Evolutionary conservation across 1,284 basidiomycete species (phyloP).

Genomic region (Cryptococcus sp.): DNA sequence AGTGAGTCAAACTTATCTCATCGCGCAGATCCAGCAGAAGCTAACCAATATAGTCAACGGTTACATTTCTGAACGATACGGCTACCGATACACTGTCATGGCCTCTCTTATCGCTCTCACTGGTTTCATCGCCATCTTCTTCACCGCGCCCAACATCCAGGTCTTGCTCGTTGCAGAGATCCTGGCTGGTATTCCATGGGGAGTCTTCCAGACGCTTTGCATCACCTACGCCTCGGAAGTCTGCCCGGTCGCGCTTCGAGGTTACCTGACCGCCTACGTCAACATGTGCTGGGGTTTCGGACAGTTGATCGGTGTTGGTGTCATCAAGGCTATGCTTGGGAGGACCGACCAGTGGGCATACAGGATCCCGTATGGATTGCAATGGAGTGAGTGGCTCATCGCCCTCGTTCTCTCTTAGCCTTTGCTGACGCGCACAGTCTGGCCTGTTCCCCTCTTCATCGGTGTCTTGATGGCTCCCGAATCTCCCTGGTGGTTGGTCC

Average conservation of each 20-base stretch:
- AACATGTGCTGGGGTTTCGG: slow-evolving; percentile 42
- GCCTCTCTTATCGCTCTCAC: slow-evolving; percentile 15
- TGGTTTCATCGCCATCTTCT: slow-evolving; percentile 36
- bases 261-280: slow-evolving; percentile 41
- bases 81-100: slow-evolving; percentile 40
- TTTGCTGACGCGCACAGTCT: slow-evolving; percentile 6
- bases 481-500: slow-evolving; percentile 32
- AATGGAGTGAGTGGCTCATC: slow-evolving; percentile 11
- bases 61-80: slow-evolving; percentile 43
- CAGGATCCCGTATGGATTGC: slow-evolving; percentile 38
- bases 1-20: slow-evolving; percentile 10
- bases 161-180: slow-evolving; percentile 34
- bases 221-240: slow-evolving; percentile 42
- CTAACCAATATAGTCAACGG: slow-evolving; percentile 34
- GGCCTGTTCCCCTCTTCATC: slow-evolving; percentile 36
- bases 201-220: slow-evolving; percentile 7
- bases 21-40: not conserved
- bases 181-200: slow-evolving; percentile 38
- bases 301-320: slow-evolving; percentile 33
- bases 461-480: slow-evolving; percentile 23
- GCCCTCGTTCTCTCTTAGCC: not conserved
- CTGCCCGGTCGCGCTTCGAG: slow-evolving; percentile 40
- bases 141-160: slow-evolving; percentile 34
- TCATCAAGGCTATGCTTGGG: slow-evolving; percentile 36
- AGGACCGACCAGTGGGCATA: slow-evolving; percentile 35